Evolutionary conservation across 768 basidiomycete species (phyloP), one percentile per base, ranked within the genome.

Genomic region (Naganishia vaughanmartiniae): DNA sequence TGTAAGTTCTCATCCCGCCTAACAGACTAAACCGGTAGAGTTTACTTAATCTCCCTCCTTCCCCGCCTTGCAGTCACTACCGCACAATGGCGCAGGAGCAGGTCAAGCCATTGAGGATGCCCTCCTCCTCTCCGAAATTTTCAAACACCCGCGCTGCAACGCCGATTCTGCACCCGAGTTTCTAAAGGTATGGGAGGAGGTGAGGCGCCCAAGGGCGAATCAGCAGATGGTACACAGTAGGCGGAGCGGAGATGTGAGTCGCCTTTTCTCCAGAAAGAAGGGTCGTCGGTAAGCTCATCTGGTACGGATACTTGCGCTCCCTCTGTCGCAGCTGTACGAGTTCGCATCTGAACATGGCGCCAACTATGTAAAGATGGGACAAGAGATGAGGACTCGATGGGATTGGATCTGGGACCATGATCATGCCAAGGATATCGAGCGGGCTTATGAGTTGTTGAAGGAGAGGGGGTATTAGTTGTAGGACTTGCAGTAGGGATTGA

Each of bases 351-450:
- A 63, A 3, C 24, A 42, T 26, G 65, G 65, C 17, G 45, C 31
- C 26, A 36, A 68, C 28, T 45, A 36, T 34, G 21, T 28, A 2
- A 31, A 4, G 53, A 68, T 68, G 33, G 67, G 53, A 33, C 39
- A 68, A 26, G 67, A 68, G 67, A 68, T 68, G 67, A 33, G 39
- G 54, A 68, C 67, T 12, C n/a, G 67, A 6, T 55, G 54, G 42
- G 36, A 68, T 56, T 68, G 67, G 67, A 68, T 68, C 54, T 68
- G 67, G 67, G 67, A 68, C 28, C 39, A 54, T 42, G 53, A 54
- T 34, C 51, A 54, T 28, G 28, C 34, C 53, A 26, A 14, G 34
- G 54, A 68, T 36, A 46, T 68, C n/a, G 67, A 55, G 21, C 53
- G 39, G 36, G 67, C 67, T 24, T 24, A 54, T 45, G 53, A 12